Conservation (phyloP, 148 eudicot species). For the Oxyria digyna region DNA sequence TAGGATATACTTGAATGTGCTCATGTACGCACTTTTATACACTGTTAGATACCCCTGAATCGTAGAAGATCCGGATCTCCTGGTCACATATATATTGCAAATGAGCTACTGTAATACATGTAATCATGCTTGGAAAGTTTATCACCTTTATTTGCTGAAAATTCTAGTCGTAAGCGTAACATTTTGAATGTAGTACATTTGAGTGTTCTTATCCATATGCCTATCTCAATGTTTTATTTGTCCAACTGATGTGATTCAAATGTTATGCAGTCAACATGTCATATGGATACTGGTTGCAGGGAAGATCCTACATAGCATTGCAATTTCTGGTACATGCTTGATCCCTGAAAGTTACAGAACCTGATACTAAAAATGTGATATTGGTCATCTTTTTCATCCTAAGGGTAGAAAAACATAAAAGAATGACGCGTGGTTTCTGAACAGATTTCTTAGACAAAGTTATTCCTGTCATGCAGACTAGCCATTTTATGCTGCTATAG, state of each 20-base stretch:
- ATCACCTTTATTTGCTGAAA: neutral
- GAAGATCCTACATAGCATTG: slow-evolving; percentile 52
- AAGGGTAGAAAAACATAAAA: neutral
- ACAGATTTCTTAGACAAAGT: neutral
- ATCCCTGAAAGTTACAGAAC: slow-evolving; percentile 2
- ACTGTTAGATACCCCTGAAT: neutral
- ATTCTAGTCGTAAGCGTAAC: too few relatives aligned
- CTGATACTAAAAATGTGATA: neutral
- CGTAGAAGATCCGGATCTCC: neutral
- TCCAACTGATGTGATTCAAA: slow-evolving; percentile 12
- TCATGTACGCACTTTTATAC: neutral
- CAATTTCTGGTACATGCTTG: slow-evolving; percentile 58
- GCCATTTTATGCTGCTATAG: neutral
- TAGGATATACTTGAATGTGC: neutral
- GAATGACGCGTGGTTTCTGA: neutral
- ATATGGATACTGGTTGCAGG: slow-evolving; percentile 83
- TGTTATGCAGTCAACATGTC: slow-evolving; percentile 74
- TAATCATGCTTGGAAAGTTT: neutral
- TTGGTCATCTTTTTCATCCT: neutral
- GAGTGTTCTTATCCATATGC: neutral
- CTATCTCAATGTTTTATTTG: slow-evolving; percentile 8
- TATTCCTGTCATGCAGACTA: neutral
- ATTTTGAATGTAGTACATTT: neutral
- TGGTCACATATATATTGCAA: neutral
- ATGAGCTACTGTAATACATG: neutral